These are phyloP conservation scores for Xylariaceae sp. DNA, from an alignment of 2,329 filamentous ascomycete species.

Conservation along the genomic window DNA sequence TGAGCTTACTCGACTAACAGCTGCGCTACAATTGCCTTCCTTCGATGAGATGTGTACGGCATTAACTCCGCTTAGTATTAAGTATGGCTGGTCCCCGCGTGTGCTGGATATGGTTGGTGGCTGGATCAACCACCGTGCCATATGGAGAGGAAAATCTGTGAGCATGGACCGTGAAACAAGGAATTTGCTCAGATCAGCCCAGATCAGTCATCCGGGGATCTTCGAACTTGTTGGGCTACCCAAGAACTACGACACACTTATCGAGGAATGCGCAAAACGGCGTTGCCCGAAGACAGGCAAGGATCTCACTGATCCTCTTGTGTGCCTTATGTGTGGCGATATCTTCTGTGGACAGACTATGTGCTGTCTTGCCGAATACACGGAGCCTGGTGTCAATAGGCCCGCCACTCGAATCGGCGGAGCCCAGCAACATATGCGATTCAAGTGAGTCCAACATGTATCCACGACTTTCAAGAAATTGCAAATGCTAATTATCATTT, in stretches of 20 bases:
- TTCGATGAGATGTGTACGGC: conserved; percentile 72
- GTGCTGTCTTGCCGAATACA: conserved; percentile 71
- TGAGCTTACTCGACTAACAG: conserved; percentile 77
- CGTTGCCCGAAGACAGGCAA: conserved; percentile 86
- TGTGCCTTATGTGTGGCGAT: conserved; percentile 94
- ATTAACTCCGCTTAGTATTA: conserved; percentile 41
- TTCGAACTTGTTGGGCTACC: conserved; percentile 91
- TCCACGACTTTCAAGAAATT: neutral
- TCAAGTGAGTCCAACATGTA: conserved; percentile 53
- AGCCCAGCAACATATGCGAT: conserved; percentile 79
- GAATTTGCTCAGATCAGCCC: conserved; percentile 37
- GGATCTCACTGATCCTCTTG: conserved; percentile 81
- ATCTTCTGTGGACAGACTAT: conserved; percentile 93
- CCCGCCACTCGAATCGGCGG: conserved; percentile 59
- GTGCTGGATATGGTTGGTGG: conserved; percentile 48
- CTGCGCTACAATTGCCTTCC: conserved; percentile 67
- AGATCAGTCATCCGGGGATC: conserved; percentile 76
- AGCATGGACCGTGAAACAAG: conserved; percentile 7
- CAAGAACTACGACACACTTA: conserved; percentile 84
- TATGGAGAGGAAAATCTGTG: conserved; percentile 28
- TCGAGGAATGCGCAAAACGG: conserved; percentile 81
- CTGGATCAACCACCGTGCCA: conserved; percentile 66
- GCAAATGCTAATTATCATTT: conserved; percentile 22
- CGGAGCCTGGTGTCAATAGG: conserved; percentile 36
- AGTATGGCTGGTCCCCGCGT: conserved; percentile 45